These are phyloP conservation scores for Magnaporthiopsis poae DNA, from an alignment of 2,329 filamentous ascomycete genomes.

Conservation along the genomic window DNA sequence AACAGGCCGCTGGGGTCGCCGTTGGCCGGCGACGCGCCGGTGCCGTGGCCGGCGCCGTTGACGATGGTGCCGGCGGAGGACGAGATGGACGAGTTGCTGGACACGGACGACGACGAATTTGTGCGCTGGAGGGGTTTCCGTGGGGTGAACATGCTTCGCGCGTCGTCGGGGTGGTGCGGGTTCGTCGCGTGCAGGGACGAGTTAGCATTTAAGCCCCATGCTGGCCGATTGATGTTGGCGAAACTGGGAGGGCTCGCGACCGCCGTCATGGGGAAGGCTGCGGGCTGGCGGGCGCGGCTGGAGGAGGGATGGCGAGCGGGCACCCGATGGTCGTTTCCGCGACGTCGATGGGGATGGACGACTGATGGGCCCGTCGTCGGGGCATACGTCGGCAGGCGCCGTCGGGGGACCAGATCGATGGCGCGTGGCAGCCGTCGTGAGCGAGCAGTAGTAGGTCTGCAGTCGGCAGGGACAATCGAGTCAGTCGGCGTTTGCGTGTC, in stretches of 20 bases:
- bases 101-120: conserved; percentile 84
- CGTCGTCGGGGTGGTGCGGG: conserved; percentile 76
- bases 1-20: conserved; percentile 44
- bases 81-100: conserved; percentile 46
- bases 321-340: conserved; percentile 9
- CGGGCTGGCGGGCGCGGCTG: conserved; percentile 7
- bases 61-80: conserved; percentile 53
- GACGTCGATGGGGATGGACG: background rate
- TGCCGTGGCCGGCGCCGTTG: conserved; percentile 39
- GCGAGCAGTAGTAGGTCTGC: background rate
- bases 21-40: conserved; percentile 42
- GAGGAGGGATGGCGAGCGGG: background rate
- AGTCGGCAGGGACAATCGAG: background rate
- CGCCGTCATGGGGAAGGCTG: conserved; percentile 50
- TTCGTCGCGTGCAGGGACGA: conserved; percentile 57
- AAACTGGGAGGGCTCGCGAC: conserved; percentile 57
- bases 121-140: conserved; percentile 78
- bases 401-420: background rate
- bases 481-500: background rate
- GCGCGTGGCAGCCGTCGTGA: conserved; percentile 12
- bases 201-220: conserved; percentile 53
- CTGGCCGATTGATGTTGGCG: conserved; percentile 52
- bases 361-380: background rate
- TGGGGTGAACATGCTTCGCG: conserved; percentile 78
- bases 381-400: background rate